Conservation (phyloP, 2,329 filamentous ascomycete species). For the Colletotrichum spinosum region DNA sequence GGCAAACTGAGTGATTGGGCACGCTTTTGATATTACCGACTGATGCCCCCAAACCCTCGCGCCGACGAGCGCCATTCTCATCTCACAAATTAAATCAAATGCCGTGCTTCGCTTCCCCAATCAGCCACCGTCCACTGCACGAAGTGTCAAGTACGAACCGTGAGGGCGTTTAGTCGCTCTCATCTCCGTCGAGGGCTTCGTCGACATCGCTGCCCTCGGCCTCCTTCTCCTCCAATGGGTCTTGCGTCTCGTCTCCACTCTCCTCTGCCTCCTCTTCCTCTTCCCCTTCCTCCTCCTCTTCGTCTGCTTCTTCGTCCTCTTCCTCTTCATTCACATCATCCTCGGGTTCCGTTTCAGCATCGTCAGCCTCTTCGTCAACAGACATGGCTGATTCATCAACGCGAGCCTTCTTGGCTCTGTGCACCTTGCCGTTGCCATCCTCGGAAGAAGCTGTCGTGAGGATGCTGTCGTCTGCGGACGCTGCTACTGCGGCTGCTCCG, state of each 20-base stretch:
- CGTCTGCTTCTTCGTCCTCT: slow-evolving; percentile 53
- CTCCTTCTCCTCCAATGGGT: slow-evolving; percentile 63
- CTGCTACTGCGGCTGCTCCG: slow-evolving; percentile 29
- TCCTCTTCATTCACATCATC: slow-evolving; percentile 62
- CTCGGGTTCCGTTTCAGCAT: slow-evolving; percentile 56
- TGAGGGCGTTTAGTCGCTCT: slow-evolving; percentile 60
- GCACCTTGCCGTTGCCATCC: slow-evolving; percentile 49
- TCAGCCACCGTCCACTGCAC: not conserved
- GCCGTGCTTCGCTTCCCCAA: too few species aligned
- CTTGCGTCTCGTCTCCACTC: slow-evolving; percentile 66
- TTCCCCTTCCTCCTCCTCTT: slow-evolving; percentile 57
- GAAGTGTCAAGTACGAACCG: not conserved
- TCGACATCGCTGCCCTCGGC: slow-evolving; percentile 66
- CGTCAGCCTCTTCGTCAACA: slow-evolving; percentile 50
- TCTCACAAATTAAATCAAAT: too few species aligned
- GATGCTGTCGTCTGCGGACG: slow-evolving; percentile 45
- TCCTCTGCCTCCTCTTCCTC: slow-evolving; percentile 60
- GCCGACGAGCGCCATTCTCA: too few species aligned
- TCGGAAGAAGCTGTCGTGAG: slow-evolving; percentile 42
- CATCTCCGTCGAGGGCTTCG: slow-evolving; percentile 72
- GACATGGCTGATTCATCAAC: slow-evolving; percentile 53
- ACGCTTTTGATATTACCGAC: too few species aligned
- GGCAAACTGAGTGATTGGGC: too few species aligned
- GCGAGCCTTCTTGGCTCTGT: slow-evolving; percentile 58
- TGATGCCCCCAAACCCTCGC: too few species aligned